Evolutionary conservation across 2,329 filamentous ascomycete genomes (phyloP).

Genomic region (Eutypella sp.): DNA sequence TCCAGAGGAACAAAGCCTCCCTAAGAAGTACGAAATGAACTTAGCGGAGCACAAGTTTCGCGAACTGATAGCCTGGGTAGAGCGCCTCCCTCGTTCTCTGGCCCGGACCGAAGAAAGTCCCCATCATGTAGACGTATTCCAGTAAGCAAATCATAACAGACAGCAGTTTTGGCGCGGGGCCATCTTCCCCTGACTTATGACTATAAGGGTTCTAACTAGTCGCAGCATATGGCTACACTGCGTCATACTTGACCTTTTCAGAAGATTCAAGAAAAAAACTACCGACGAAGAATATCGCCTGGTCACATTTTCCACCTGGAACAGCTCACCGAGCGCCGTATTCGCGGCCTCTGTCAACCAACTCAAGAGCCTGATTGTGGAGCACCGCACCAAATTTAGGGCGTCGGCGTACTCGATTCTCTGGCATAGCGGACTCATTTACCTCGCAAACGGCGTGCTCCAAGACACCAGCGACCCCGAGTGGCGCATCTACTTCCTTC

Average conservation of each 20-base stretch:
- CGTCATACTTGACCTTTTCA: constrained; percentile 32
- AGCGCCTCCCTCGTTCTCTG: constrained; percentile 24
- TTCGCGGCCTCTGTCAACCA: constrained; percentile 32
- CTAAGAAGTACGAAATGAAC: constrained; percentile 11
- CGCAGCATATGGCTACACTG: constrained; percentile 37
- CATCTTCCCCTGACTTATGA: too few species aligned
- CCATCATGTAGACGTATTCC: constrained; percentile 31
- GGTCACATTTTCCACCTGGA: constrained; percentile 26
- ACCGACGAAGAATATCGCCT: constrained; percentile 8
- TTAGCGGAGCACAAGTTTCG: constrained; percentile 34
- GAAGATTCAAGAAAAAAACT: constrained; percentile 18
- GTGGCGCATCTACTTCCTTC: constrained; percentile 31
- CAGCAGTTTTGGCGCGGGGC: too few species aligned
- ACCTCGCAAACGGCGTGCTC: constrained; percentile 34
- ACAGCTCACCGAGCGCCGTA: constrained; percentile 24
- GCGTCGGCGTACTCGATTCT: constrained; percentile 32
- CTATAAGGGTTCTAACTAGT: too few species aligned
- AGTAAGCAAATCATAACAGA: constrained; percentile 25
- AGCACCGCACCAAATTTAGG: constrained; percentile 28
- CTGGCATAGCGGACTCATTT: constrained; percentile 36
- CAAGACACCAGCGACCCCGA: constrained; percentile 22
- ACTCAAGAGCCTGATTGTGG: constrained; percentile 32
- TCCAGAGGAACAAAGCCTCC: constrained; percentile 11
- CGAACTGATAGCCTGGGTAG: constrained; percentile 34
- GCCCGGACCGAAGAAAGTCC: constrained; percentile 20